A percentile compares a stretch with the other conserved stretches of the same genome.
phyloP scores from a whole-genome alignment of 2,329 filamentous ascomycete genomes.

The Paraphaeosphaeria minitans region DNA sequence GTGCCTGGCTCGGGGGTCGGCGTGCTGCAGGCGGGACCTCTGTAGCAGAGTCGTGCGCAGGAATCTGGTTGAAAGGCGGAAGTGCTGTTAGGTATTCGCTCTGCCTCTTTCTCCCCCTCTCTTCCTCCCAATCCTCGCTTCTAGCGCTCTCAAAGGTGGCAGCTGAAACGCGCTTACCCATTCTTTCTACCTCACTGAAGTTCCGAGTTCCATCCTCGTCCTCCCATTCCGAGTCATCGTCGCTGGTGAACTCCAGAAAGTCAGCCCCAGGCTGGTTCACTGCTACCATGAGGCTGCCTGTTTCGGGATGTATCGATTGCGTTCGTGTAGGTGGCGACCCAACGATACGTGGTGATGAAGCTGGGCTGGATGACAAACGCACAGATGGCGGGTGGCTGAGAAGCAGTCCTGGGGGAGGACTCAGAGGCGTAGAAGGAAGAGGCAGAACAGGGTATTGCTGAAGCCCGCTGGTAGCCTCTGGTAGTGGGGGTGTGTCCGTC shows the following conservation, averaged over 20 bases:
- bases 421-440: constrained; percentile 18
- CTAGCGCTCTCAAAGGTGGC: not conserved
- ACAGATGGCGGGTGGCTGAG: constrained; percentile 29
- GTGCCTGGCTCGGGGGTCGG: constrained; percentile 22
- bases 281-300: constrained; percentile 31
- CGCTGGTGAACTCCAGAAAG: constrained; percentile 39
- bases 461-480: constrained; percentile 8
- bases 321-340: constrained; percentile 25
- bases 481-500: constrained; percentile 8
- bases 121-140: constrained; percentile 14
- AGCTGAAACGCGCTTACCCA: constrained; percentile 2
- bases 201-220: constrained; percentile 22
- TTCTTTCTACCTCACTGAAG: constrained; percentile 13
- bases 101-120: constrained; percentile 16
- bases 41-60: constrained; percentile 14
- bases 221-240: constrained; percentile 28
- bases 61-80: constrained; percentile 20
- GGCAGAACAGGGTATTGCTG: constrained; percentile 19
- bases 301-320: constrained; percentile 29
- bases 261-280: constrained; percentile 27
- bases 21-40: constrained; percentile 7
- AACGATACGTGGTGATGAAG: constrained; percentile 36
- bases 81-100: constrained; percentile 17
- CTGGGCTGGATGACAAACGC: constrained; percentile 35
- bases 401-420: constrained; percentile 25